Base-by-base conservation (phyloP, 148 eudicot genomes). In the Nepenthes mirabilis region DNA sequence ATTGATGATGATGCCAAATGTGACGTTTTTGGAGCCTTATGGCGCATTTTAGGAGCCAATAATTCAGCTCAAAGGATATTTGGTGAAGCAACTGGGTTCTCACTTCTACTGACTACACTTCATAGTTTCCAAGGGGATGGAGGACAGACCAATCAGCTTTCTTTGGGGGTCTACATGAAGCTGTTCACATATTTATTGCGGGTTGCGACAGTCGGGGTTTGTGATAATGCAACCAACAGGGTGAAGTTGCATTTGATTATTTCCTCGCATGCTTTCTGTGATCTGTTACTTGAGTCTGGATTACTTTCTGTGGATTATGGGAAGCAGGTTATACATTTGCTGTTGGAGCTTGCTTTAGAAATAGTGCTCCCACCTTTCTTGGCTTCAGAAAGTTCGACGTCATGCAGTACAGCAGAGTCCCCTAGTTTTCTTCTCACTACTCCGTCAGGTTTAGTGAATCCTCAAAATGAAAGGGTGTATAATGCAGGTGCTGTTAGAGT, bases 31-130 rank as follows among this genome's bases (percentile, higher is more conserved):
- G 99, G 91, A 61, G 83, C 95, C 62, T 48, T 94, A 63, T 94
- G 99, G 97, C 99, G 97, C 64, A 80, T 94, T 51, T 74, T 94
- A 64, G 90, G 89, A 62, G 84, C 69, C 34, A 89, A 89, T 66
- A 73, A 53, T 65, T 77, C 95, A 49, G 95, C 93, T 68, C 95
- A 89, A 74, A 82, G 89, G 77, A 85, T 86, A 64, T 94, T 89
- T 78, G 99, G 99, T 73, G 99, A 94, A 76, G 87, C 99, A 68
- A 84, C 97, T 66, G 99, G 99, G 51, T 94, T 94, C 66, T 89
- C 97, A 66, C 90, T 94, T 72, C 58, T 94, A 55, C 65, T 84
- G 56, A 94, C 99, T 57, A 90, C 95, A 10, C 84, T 94, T 56
- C 89, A 89, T 72, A 70, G 81, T 69, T 86, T 89, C 67, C 89